A percentile compares a stretch with the other conserved stretches of the same genome.
Evolutionary conservation across 2,329 filamentous ascomycete genomes (phyloP).

Genomic region (Epichloe aotearoae): DNA sequence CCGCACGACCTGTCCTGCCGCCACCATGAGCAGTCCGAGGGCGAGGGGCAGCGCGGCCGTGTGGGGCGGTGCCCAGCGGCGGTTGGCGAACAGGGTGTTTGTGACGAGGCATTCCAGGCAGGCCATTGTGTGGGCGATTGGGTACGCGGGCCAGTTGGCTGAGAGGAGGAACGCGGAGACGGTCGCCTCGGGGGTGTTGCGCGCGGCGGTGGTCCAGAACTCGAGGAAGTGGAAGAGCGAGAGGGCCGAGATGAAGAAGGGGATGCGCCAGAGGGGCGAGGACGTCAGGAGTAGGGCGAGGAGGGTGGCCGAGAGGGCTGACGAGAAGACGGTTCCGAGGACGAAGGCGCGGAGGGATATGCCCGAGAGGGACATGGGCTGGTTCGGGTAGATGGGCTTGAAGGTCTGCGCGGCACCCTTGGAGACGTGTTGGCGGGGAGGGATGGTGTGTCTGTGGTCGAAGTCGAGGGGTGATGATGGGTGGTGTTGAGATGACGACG

Average conservation of each 20-base stretch:
- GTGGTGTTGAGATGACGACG: background rate
- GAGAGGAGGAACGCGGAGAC: conserved; percentile 71
- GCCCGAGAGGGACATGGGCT: conserved; percentile 43
- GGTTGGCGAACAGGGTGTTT: conserved; percentile 38
- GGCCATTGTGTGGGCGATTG: conserved; percentile 66
- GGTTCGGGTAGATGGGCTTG: conserved; percentile 25
- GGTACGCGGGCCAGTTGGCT: conserved; percentile 74
- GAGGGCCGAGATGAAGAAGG: conserved; percentile 56
- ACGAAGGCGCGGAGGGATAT: conserved; percentile 45
- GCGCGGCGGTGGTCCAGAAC: conserved; percentile 77
- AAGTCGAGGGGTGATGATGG: background rate
- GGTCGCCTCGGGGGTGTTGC: conserved; percentile 61
- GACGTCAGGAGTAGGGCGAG: conserved; percentile 22
- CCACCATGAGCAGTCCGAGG: conserved; percentile 50
- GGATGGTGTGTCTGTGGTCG: conserved; percentile 1
- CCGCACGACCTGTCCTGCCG: conserved; percentile 60
- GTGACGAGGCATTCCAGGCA: conserved; percentile 58
- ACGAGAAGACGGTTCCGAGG: conserved; percentile 33
- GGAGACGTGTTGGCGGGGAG: background rate
- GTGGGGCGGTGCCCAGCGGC: conserved; percentile 32
- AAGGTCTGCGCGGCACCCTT: background rate
- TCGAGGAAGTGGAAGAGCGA: conserved; percentile 89
- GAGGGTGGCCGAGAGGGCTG: conserved; percentile 18
- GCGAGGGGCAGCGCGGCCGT: conserved; percentile 29
- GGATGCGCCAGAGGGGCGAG: conserved; percentile 45